Evolutionary conservation across 148 eudicot genomes (phyloP).

Genomic region (Rhododendron griersonianum): DNA sequence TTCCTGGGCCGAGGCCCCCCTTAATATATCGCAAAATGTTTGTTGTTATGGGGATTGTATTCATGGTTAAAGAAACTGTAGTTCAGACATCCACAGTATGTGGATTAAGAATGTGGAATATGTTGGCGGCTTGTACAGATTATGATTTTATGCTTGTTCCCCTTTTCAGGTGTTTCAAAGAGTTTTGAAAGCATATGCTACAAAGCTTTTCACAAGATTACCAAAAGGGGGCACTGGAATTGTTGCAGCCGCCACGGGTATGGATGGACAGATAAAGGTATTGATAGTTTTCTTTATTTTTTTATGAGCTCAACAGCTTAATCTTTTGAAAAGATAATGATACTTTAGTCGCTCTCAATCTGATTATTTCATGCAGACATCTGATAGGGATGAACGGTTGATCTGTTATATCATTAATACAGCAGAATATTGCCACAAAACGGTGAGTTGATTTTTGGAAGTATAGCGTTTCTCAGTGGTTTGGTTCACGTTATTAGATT

Average conservation of each 20-base stretch:
- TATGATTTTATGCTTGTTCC: constrained; percentile 19
- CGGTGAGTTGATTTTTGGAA: constrained; percentile 48
- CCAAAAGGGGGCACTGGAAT: constrained; percentile 95
- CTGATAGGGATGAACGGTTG: constrained; percentile 88
- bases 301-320: not conserved
- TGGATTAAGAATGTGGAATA: not conserved
- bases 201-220: constrained; percentile 74
- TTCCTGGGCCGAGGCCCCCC: too few species aligned
- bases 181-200: constrained; percentile 92
- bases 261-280: constrained; percentile 99
- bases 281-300: not conserved
- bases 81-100: not conserved
- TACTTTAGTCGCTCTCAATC: not conserved
- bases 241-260: constrained; percentile 99
- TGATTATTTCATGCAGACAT: constrained; percentile 50
- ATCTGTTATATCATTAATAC: constrained; percentile 93
- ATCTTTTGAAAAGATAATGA: not conserved
- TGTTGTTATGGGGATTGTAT: not conserved
- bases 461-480: constrained; percentile 5
- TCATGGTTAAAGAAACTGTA: not conserved
- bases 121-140: not conserved
- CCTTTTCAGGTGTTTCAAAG: constrained; percentile 72
- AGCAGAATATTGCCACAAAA: constrained; percentile 96
- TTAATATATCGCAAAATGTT: not conserved
- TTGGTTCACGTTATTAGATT: constrained; percentile 1